Conservation (phyloP, 192 early-diverging fungal genomes). For the Entomortierella parvispora region DNA sequence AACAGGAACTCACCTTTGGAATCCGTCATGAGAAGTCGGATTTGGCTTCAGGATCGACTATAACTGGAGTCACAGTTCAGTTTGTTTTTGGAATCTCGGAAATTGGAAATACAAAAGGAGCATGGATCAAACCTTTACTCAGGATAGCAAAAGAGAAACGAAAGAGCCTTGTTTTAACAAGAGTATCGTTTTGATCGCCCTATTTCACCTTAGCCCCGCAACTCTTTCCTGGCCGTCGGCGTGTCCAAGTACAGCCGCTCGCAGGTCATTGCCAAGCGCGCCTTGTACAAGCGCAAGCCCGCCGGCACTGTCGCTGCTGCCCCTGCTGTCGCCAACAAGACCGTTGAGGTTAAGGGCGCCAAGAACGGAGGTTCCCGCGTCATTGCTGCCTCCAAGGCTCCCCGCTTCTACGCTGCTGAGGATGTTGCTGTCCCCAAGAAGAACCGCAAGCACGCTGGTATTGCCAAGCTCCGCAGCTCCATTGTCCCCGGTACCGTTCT, state of each 20-base stretch:
- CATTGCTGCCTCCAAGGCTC: constrained; percentile 75
- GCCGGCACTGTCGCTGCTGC: constrained; percentile 62
- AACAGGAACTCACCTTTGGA: too few relatives aligned
- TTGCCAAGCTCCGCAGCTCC: constrained; percentile 81
- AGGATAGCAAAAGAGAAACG: not conserved
- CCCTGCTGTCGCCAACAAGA: constrained; percentile 64
- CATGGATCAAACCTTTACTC: too few relatives aligned
- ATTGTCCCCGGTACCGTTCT: constrained; percentile 99
- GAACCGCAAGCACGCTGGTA: constrained; percentile 79
- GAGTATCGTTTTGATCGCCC: not conserved
- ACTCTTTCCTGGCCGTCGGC: constrained; percentile 86
- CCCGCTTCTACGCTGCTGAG: constrained; percentile 87
- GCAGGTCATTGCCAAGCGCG: constrained; percentile 85
- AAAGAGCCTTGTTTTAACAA: constrained; percentile 1
- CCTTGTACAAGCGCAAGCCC: constrained; percentile 85
- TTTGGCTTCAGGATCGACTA: too few relatives aligned
- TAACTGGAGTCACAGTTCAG: not conserved
- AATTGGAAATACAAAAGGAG: too few relatives aligned
- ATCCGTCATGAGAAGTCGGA: too few relatives aligned
- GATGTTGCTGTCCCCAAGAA: constrained; percentile 84
- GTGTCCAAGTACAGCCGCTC: constrained; percentile 87
- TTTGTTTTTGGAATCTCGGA: too few relatives aligned
- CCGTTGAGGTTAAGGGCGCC: constrained; percentile 76
- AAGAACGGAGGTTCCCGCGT: constrained; percentile 83
- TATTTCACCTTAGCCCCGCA: constrained; percentile 62